phyloP scores from a whole-genome alignment of 305 asterid species.

The Solanum hybrid region DNA sequence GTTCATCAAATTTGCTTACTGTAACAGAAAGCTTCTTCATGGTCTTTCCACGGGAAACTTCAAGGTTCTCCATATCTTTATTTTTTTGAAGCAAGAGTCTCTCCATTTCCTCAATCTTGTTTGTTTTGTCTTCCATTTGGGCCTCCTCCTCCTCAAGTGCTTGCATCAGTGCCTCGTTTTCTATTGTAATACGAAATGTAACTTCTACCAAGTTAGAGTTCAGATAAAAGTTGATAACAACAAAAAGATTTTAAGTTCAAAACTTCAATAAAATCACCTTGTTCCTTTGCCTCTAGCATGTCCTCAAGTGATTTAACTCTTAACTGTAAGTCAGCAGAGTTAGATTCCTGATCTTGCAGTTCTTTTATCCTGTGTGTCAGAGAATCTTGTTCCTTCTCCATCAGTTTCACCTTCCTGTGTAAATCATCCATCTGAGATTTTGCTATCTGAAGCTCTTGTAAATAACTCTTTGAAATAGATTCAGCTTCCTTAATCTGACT shows the following conservation, averaged over 20 bases:
- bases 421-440: slow-evolving; percentile 43
- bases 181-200: slow-evolving; percentile 21
- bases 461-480: slow-evolving; percentile 47
- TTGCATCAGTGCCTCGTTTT: slow-evolving; percentile 76
- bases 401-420: slow-evolving; percentile 36
- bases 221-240: background rate
- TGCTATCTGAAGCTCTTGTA: slow-evolving; percentile 62
- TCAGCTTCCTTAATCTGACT: slow-evolving; percentile 90
- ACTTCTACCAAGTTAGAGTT: background rate
- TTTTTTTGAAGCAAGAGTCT: slow-evolving; percentile 60
- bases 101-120: slow-evolving; percentile 51
- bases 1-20: slow-evolving; percentile 92
- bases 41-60: slow-evolving; percentile 83
- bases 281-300: slow-evolving; percentile 72
- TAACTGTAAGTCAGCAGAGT: slow-evolving; percentile 38
- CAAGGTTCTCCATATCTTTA: slow-evolving; percentile 70
- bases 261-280: slow-evolving; percentile 45
- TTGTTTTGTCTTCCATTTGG: slow-evolving; percentile 77
- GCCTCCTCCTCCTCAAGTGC: slow-evolving; percentile 94
- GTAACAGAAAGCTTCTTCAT: slow-evolving; percentile 90
- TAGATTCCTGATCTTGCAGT: slow-evolving; percentile 45
- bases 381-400: slow-evolving; percentile 47
- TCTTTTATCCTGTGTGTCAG: slow-evolving; percentile 53
- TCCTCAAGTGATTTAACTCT: slow-evolving; percentile 55
- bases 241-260: slow-evolving; percentile 4